Conservation (phyloP, 306 rosid species). For the Begonia masoniana region DNA sequence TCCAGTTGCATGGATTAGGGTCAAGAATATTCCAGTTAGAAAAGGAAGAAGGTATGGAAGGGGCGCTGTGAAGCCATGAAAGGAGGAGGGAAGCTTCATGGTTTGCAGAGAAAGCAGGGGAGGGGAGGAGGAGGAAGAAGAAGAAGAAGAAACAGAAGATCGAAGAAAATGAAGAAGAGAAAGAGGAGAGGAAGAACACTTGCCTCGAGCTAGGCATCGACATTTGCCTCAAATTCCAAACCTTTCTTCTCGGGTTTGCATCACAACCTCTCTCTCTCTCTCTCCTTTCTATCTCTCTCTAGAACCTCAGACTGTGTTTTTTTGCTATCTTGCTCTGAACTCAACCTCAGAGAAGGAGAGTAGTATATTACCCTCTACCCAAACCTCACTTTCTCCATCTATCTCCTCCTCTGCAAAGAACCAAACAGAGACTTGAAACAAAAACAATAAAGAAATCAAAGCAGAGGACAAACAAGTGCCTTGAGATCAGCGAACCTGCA, state of each 20-base stretch:
- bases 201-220: conserved; percentile 20
- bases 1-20: conserved; percentile 61
- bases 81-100: conserved; percentile 35
- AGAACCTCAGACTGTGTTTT: neutral
- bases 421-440: neutral
- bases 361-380: too few relatives aligned
- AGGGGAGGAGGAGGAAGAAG: neutral
- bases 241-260: conserved; percentile 16
- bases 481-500: conserved; percentile 39
- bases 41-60: conserved; percentile 17
- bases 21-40: conserved; percentile 45
- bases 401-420: conserved; percentile 3
- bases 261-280: conserved; percentile 10
- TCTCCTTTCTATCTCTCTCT: conserved; percentile 3
- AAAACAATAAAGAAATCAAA: neutral
- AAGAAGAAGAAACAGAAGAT: conserved; percentile 6
- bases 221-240: conserved; percentile 26
- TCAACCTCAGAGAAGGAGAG: neutral
- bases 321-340: neutral
- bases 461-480: conserved; percentile 12
- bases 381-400: neutral
- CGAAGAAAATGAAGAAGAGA: conserved; percentile 1
- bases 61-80: conserved; percentile 51
- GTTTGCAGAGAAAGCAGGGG: conserved; percentile 24
- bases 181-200: conserved; percentile 5